Evolutionary conservation across 306 rosid genomes (phyloP).

Genomic region (Begonia peltatifolia): DNA sequence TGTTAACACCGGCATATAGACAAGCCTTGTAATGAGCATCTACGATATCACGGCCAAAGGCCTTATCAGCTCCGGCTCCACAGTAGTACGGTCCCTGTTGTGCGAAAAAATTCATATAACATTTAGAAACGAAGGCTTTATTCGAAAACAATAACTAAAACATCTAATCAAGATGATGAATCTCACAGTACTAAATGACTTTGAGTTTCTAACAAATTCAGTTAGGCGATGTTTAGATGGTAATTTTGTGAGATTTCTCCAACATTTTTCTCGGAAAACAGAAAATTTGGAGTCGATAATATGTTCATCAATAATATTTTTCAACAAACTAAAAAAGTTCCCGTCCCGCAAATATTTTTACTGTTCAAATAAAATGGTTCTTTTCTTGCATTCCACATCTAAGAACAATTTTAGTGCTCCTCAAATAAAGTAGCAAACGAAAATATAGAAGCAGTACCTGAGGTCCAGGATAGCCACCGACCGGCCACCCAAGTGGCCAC

Average conservation of each 20-base stretch:
- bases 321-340: too few species aligned
- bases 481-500: slow-evolving; percentile 92
- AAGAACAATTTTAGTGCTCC: too few species aligned
- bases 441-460: slow-evolving; percentile 33
- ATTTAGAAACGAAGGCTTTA: not conserved
- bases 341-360: too few species aligned
- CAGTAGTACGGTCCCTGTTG: slow-evolving; percentile 86
- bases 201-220: too few species aligned
- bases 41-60: slow-evolving; percentile 80
- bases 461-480: slow-evolving; percentile 77
- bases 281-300: not conserved
- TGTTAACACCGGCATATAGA: slow-evolving; percentile 69
- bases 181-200: too few species aligned
- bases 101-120: not conserved
- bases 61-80: slow-evolving; percentile 67
- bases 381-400: too few species aligned
- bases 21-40: slow-evolving; percentile 88
- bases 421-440: too few species aligned
- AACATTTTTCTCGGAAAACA: not conserved
- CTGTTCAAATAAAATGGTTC: too few species aligned
- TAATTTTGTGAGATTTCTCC: too few species aligned
- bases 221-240: too few species aligned
- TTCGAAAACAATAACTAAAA: too few species aligned
- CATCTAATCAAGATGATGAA: not conserved
- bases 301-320: too few species aligned